These are phyloP conservation scores for Acmispon strigosus DNA, from an alignment of 306 rosid genomes.

Conservation along the genomic window DNA sequence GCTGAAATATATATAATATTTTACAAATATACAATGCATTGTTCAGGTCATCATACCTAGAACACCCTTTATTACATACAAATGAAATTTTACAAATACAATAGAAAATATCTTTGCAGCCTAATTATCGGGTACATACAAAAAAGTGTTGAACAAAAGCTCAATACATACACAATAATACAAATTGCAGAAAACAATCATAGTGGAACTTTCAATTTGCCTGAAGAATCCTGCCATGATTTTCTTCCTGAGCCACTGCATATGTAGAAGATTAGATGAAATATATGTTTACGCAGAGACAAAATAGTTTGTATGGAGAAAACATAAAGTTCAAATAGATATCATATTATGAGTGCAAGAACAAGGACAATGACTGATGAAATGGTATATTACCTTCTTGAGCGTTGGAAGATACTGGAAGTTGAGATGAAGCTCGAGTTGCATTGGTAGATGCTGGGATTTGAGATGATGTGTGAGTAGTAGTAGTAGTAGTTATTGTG, in stretches of 20 bases:
- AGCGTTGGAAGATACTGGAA: conserved; percentile 26
- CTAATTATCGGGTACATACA: conserved; percentile 14
- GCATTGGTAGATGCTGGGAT: conserved; percentile 21
- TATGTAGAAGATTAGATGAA: conserved; percentile 12
- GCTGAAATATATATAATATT: too few relatives aligned
- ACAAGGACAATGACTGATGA: background rate
- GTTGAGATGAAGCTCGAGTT: background rate
- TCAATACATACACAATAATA: conserved; percentile 8
- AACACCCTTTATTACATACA: conserved; percentile 18
- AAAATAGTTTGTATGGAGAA: background rate
- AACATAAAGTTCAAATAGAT: background rate
- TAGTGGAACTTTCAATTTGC: conserved; percentile 40
- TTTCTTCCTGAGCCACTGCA: conserved; percentile 65
- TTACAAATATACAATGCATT: conserved; percentile 11
- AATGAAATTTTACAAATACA: conserved; percentile 19
- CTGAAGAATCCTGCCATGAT: conserved; percentile 65
- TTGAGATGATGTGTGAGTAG: conserved; percentile 11
- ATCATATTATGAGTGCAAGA: background rate
- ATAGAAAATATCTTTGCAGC: conserved; percentile 15
- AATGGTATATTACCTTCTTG: conserved; percentile 37
- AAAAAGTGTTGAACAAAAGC: background rate
- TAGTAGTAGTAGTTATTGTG: background rate
- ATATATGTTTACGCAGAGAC: background rate
- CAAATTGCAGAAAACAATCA: background rate
- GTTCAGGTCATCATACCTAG: background rate